Evolutionary conservation across 2,329 filamentous ascomycete species (phyloP).

Genomic region (Clarireedia sp.): DNA sequence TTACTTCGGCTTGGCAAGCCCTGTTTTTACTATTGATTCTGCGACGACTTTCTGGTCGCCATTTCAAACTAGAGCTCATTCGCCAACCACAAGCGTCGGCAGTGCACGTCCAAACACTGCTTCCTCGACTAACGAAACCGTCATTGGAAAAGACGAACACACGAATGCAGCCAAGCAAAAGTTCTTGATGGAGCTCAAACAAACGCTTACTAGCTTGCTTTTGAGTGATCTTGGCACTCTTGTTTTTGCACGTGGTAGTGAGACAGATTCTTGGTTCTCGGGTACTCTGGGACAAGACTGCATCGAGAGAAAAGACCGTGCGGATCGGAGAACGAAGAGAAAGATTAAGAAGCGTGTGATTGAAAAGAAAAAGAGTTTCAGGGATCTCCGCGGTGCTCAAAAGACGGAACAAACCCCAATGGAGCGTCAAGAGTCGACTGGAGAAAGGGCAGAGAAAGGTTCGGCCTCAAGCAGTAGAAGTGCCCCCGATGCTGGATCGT

Average conservation of each 20-base stretch:
- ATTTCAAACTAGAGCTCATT: constrained; percentile 59
- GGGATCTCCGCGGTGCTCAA: constrained; percentile 49
- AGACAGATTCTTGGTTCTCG: constrained; percentile 82
- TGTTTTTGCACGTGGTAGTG: constrained; percentile 76
- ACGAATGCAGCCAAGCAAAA: constrained; percentile 61
- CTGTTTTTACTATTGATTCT: constrained; percentile 65
- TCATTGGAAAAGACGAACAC: constrained; percentile 48
- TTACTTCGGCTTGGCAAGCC: constrained; percentile 61
- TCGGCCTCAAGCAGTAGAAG: constrained; percentile 14
- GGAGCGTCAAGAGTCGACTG: constrained; percentile 18
- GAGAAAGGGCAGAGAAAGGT: constrained; percentile 22
- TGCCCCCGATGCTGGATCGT: constrained; percentile 17
- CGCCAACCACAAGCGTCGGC: constrained; percentile 53
- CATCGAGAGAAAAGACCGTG: constrained; percentile 51
- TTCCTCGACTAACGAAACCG: constrained; percentile 59
- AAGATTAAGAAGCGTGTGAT: constrained; percentile 46
- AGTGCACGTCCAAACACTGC: constrained; percentile 58
- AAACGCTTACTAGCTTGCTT: constrained; percentile 73
- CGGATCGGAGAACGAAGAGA: constrained; percentile 22
- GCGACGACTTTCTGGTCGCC: constrained; percentile 84
- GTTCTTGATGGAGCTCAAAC: constrained; percentile 72
- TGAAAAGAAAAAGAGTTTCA: constrained; percentile 62
- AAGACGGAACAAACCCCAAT: constrained; percentile 28
- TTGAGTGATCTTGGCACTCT: constrained; percentile 83
- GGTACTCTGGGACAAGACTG: constrained; percentile 57